Base-by-base conservation (phyloP, 1,284 basidiomycete species). In the Heterobasidion parviporum region DNA sequence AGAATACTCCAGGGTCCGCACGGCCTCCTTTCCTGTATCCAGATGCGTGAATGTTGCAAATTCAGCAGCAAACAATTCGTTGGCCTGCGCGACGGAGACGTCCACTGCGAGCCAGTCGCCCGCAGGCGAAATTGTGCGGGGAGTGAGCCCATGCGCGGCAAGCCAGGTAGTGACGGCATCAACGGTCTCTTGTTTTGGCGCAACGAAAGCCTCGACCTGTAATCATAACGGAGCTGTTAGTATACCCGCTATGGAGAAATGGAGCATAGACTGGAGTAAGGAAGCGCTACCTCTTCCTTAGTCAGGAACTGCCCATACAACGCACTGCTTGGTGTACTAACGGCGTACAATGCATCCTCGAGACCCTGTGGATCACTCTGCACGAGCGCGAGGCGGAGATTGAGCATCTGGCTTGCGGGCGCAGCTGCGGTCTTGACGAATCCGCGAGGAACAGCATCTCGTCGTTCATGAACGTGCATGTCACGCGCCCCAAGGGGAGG, bases 191-290 rank as follows among this genome's bases (percentile, higher is more conserved):
- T 61, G 53, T 8, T 62, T 59, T 3, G 74, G 74, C 2, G 65
- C 64, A 15, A 72, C 68, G 59, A 70, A 72, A 7, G 65, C 61
- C 56, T 72, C 70, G 9, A 73, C 69, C 70, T 75, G 8, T 32
- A 18, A 6, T 26, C 26, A 26, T 6, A 6, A 26, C 6, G 26
- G 6, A 1, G 26, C 26, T 26, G 5, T 26, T 1, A 26, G 26
- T 26, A 26, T 26, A 5, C 2, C 2, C 26, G 4, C 26, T 26
- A 5, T 26, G 47, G n/a, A 6, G 18, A 26, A 5, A 26, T 26
- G 26, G 26, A 26, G 26, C 26, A 26, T 26, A 26, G 26, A 26
- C 26, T 2, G 36, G 26, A 16, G 51, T 59, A 18, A 26, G 5
- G 6, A 26, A 5, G 6, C 26, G 6, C 5, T 49, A 68, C 71